These are phyloP conservation scores for Diaporthe citri DNA, from an alignment of 2,329 filamentous ascomycete species.

Conservation along the genomic window DNA sequence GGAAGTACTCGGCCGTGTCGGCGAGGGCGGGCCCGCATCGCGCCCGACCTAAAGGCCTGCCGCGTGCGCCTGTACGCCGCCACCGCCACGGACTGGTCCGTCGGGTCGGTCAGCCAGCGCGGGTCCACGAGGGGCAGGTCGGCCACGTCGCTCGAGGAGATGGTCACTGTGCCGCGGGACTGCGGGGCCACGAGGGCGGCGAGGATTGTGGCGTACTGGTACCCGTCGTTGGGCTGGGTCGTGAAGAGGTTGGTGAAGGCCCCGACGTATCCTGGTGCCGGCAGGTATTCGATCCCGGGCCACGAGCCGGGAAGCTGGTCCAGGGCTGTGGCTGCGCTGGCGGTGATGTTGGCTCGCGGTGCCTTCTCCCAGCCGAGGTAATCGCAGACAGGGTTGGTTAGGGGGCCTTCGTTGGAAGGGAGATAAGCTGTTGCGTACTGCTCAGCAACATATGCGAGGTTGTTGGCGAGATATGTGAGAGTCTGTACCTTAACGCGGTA, in stretches of 20 bases:
- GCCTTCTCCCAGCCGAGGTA: slow-evolving; percentile 23
- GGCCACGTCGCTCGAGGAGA: neutral
- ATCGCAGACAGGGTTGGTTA: slow-evolving; percentile 14
- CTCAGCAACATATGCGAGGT: neutral
- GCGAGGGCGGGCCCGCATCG: slow-evolving; percentile 40
- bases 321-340: neutral
- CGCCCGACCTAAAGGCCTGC: neutral
- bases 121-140: slow-evolving; percentile 52
- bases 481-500: slow-evolving; percentile 17
- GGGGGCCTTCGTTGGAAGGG: neutral
- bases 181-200: slow-evolving; percentile 1
- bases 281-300: slow-evolving; percentile 28
- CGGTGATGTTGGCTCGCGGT: neutral
- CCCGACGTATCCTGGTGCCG: neutral
- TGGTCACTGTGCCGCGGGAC: slow-evolving; percentile 16
- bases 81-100: slow-evolving; percentile 29
- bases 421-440: neutral
- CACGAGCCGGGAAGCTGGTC: slow-evolving; percentile 9
- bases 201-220: slow-evolving; percentile 11
- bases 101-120: slow-evolving; percentile 49
- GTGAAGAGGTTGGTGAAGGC: slow-evolving; percentile 19
- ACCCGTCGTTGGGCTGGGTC: neutral
- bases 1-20: slow-evolving; percentile 50
- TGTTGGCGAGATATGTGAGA: slow-evolving; percentile 1
- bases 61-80: slow-evolving; percentile 43